phyloP scores from a whole-genome alignment of 2,329 filamentous ascomycete species.

The Stromatinia cepivora region DNA sequence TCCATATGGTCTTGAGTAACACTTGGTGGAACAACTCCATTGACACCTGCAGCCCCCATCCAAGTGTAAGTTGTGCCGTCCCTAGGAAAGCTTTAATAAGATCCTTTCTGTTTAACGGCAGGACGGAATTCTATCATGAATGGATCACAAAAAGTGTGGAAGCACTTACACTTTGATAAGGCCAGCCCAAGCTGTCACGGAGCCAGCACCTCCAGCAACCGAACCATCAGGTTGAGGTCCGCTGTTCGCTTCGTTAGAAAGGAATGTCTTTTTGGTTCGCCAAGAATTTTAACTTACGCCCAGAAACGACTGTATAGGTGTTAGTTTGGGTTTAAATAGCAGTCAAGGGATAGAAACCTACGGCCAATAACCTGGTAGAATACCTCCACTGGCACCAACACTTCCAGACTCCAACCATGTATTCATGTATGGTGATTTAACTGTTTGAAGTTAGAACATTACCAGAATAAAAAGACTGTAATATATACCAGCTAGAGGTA shows the following conservation, averaged over 20 bases:
- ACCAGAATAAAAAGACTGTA: background rate
- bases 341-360: constrained; percentile 8
- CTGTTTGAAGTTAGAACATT: constrained; percentile 22
- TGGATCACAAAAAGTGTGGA: background rate
- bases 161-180: constrained; percentile 57
- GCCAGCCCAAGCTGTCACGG: constrained; percentile 67
- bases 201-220: constrained; percentile 45
- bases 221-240: constrained; percentile 34
- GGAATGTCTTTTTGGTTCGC: background rate
- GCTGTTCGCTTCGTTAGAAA: constrained; percentile 23
- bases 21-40: constrained; percentile 46
- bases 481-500: constrained; percentile 61
- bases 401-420: constrained; percentile 68
- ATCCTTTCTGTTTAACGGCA: too few relatives aligned
- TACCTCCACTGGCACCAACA: constrained; percentile 62
- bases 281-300: constrained; percentile 30
- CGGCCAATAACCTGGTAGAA: constrained; percentile 57
- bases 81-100: background rate
- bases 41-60: constrained; percentile 58
- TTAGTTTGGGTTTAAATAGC: constrained; percentile 23
- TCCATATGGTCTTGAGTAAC: constrained; percentile 64
- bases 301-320: constrained; percentile 35
- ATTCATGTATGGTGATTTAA: constrained; percentile 73
- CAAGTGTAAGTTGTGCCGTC: constrained; percentile 65
- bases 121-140: background rate